phyloP scores from a whole-genome alignment of 176 grass and related monocot genomes.

The Carex pumila region DNA sequence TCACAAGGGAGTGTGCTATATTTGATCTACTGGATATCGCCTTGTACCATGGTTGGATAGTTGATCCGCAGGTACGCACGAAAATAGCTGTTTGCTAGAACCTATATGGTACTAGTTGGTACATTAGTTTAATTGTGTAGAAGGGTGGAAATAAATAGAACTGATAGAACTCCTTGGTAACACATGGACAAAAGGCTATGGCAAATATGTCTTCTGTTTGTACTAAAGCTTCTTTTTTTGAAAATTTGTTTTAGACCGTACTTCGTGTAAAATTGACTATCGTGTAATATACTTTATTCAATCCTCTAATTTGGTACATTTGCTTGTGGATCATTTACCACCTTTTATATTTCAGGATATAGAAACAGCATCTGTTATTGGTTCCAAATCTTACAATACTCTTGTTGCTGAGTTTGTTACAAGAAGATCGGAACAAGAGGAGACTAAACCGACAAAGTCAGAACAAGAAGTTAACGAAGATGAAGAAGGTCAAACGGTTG shows the following conservation, averaged over 20 bases:
- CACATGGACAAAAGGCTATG: not conserved
- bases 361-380: slow-evolving; percentile 68
- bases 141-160: not conserved
- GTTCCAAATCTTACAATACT: slow-evolving; percentile 86
- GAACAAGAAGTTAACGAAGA: slow-evolving; percentile 37
- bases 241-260: not conserved
- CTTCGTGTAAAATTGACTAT: not conserved
- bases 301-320: not conserved
- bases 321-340: not conserved
- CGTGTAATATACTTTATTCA: not conserved
- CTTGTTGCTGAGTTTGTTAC: slow-evolving; percentile 73
- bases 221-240: not conserved
- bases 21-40: slow-evolving; percentile 97
- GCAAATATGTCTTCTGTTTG: not conserved
- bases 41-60: slow-evolving; percentile 92
- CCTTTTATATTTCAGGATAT: slow-evolving; percentile 44
- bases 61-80: slow-evolving; percentile 75
- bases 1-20: slow-evolving; percentile 86
- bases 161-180: not conserved
- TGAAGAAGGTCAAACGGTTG: slow-evolving; percentile 64
- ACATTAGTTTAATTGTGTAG: not conserved
- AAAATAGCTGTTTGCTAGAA: not conserved
- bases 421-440: slow-evolving; percentile 7
- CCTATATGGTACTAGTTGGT: not conserved
- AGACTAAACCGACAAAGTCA: slow-evolving; percentile 46